Evolutionary conservation across 148 eudicot genomes (phyloP), one percentile per base, ranked within the genome.

Genomic region (Linanthus parryae): DNA sequence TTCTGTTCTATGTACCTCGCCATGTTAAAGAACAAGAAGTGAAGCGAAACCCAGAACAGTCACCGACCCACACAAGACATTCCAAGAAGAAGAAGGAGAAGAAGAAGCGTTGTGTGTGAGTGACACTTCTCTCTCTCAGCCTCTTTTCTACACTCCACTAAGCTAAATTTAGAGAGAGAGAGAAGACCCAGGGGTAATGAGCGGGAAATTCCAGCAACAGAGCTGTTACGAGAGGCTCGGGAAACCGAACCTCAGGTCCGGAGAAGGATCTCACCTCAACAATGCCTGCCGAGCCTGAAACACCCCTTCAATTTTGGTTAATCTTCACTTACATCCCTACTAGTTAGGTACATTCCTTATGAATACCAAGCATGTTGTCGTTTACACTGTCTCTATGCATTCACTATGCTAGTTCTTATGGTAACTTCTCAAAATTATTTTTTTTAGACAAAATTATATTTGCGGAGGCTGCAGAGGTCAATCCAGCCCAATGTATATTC

Each of bases 21-120:
- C 62, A 57, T 57, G 15, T 45, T 52, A 21, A 34, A 10, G n/a
- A 22, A 23, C 22, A 2, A 23, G 40, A n/a, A 45, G 26, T 40
- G 2, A n/a, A 41, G 12, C 12, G 1, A 48, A 8, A 48, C 1
- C 13, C 14, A 48, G n/a, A 13, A 48, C 27, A 4, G 19, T 5
- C n/a, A n/a, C n/a, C n/a, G n/a, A n/a, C n/a, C n/a, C n/a, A n/a
- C n/a, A n/a, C n/a, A n/a, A n/a, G n/a, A 48, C 7, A 48, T 23
- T n/a, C 24, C 16, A 48, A 23, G 3, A 48, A 12, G 26, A 48
- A 2, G 33, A 24, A n/a, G 4, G 13, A 13, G 25, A 12, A 13
- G 16, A 9, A 28, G 26, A 25, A 48, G 52, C 24, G 12, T 10
- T n/a, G 16, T 11, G 15, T 21, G 17, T 2, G 33, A 24, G 52